A percentile compares a stretch with the other conserved stretches of the same genome.
These are phyloP conservation scores for Leucocoprinus leucothites DNA, from an alignment of 768 basidiomycete species.

Conservation along the genomic window DNA sequence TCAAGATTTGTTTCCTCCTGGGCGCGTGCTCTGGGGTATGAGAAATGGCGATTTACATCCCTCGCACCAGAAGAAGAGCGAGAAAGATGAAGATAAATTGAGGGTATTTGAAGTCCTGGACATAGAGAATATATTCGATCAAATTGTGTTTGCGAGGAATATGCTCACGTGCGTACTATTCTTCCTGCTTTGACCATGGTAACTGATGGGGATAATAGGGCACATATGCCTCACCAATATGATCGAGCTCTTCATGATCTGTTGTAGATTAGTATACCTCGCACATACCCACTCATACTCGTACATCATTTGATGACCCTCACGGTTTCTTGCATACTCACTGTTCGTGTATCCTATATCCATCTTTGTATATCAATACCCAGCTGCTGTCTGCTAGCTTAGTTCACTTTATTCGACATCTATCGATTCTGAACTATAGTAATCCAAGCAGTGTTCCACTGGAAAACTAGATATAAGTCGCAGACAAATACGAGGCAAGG, in stretches of 20 bases:
- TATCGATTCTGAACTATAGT: too few species aligned
- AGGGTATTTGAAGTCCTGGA: conserved; percentile 77
- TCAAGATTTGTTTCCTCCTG: conserved; percentile 71
- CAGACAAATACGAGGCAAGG: too few species aligned
- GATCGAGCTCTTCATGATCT: conserved; percentile 73
- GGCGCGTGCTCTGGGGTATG: conserved; percentile 76
- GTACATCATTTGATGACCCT: not conserved
- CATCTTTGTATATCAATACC: not conserved
- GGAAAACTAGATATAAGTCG: too few species aligned
- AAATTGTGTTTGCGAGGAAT: conserved; percentile 77
- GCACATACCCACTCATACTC: not conserved
- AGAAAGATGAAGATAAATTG: conserved; percentile 41
- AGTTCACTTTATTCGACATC: too few species aligned
- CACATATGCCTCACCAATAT: conserved; percentile 81
- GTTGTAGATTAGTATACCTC: conserved; percentile 29
- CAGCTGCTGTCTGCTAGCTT: not conserved
- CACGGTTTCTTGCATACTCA: not conserved
- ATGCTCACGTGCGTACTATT: conserved; percentile 64
- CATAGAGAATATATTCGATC: conserved; percentile 73
- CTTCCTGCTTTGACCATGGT: not conserved
- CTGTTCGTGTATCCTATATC: not conserved
- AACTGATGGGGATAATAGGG: conserved; percentile 33
- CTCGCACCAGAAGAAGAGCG: conserved; percentile 37
- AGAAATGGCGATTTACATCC: conserved; percentile 69
- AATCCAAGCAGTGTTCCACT: too few species aligned